These are phyloP conservation scores for Didymella keratinophila DNA, from an alignment of 2,329 filamentous ascomycete species.

Conservation along the genomic window DNA sequence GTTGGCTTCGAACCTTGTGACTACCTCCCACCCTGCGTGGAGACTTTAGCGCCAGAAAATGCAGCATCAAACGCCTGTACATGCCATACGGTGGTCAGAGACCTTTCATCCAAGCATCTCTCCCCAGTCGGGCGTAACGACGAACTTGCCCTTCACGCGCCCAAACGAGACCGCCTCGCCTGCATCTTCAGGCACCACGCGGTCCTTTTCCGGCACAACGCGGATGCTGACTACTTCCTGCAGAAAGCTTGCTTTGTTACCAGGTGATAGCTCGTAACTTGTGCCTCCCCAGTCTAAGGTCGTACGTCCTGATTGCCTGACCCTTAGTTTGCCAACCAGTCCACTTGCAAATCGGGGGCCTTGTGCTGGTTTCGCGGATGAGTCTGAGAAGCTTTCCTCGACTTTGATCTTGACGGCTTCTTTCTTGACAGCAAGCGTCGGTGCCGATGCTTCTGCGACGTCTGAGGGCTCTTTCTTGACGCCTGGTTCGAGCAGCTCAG, in stretches of 20 bases:
- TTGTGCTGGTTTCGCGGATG: slow-evolving; percentile 22
- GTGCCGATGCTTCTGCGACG: slow-evolving; percentile 22
- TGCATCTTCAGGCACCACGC: slow-evolving; percentile 45
- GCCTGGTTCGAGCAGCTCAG: slow-evolving; percentile 58
- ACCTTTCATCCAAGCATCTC: slow-evolving; percentile 54
- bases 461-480: slow-evolving; percentile 43
- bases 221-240: slow-evolving; percentile 63
- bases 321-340: slow-evolving; percentile 66
- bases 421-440: slow-evolving; percentile 24
- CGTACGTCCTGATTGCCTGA: slow-evolving; percentile 68
- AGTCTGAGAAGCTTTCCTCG: slow-evolving; percentile 40
- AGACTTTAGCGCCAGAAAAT: slow-evolving; percentile 9
- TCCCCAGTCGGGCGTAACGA: slow-evolving; percentile 68
- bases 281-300: slow-evolving; percentile 70
- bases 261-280: slow-evolving; percentile 64
- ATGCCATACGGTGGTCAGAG: neutral
- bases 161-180: slow-evolving; percentile 65
- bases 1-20: neutral
- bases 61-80: slow-evolving; percentile 5
- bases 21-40: neutral
- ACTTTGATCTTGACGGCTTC: slow-evolving; percentile 39
- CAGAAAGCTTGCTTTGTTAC: slow-evolving; percentile 64
- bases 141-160: slow-evolving; percentile 70
- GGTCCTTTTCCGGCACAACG: slow-evolving; percentile 45
- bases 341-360: slow-evolving; percentile 58